phyloP scores from a whole-genome alignment of 164 flowering plant genomes.

The Magnolia changhungtana region DNA sequence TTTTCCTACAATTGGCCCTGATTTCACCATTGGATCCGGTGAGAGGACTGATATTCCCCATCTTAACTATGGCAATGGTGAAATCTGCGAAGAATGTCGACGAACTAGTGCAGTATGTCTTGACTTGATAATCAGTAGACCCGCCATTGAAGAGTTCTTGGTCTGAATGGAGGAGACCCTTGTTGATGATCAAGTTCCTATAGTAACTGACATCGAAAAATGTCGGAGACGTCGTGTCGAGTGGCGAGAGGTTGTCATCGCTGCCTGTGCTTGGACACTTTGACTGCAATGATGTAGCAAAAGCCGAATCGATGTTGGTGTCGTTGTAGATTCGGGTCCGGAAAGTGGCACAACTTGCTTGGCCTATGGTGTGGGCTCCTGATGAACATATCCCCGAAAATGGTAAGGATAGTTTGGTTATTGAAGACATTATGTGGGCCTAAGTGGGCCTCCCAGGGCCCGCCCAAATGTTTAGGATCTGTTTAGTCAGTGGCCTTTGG shows the following conservation, averaged over 20 bases:
- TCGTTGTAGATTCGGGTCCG: constrained; percentile 14
- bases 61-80: constrained; percentile 13
- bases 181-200: constrained; percentile 7
- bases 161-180: constrained; percentile 17
- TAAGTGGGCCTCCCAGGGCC: no score
- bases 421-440: no score
- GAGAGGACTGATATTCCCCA: constrained; percentile 18
- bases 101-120: constrained; percentile 1
- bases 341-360: constrained; percentile 5
- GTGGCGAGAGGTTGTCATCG: constrained; percentile 14
- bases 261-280: constrained; percentile 5
- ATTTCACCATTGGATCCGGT: constrained; percentile 12
- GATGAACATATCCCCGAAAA: not conserved
- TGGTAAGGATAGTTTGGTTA: no score
- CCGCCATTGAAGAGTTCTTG: constrained; percentile 13
- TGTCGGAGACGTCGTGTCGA: constrained; percentile 9
- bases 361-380: constrained; percentile 15
- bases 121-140: constrained; percentile 7
- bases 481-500: no score
- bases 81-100: constrained; percentile 9
- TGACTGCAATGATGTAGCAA: not conserved
- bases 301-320: constrained; percentile 8
- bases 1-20: constrained; percentile 13
- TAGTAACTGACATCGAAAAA: constrained; percentile 11
- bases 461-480: no score